Conservation (phyloP, 768 basidiomycete species). For the Auricularia auricula-judae region DNA sequence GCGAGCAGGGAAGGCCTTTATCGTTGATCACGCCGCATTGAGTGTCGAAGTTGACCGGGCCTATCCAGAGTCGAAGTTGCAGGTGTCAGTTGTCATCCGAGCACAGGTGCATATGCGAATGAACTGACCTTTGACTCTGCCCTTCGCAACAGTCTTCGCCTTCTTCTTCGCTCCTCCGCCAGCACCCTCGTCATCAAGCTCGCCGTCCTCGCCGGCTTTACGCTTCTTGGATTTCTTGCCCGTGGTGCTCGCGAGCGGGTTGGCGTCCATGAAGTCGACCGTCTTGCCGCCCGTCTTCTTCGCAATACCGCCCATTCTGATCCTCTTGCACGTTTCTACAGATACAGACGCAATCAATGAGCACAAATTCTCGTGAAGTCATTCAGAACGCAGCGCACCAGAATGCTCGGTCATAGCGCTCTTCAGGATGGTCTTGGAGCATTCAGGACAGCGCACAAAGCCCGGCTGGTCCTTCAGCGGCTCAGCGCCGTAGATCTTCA, state of each 20-base stretch:
- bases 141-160: constrained; percentile 60
- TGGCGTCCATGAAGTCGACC: constrained; percentile 5
- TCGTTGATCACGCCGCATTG: constrained; percentile 98
- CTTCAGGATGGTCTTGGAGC: constrained; percentile 68
- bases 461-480: constrained; percentile 62
- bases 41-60: constrained; percentile 80
- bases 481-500: constrained; percentile 76
- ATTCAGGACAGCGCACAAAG: constrained; percentile 66
- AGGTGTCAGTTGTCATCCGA: background rate
- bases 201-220: constrained; percentile 60
- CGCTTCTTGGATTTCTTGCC: constrained; percentile 44
- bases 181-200: constrained; percentile 43
- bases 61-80: constrained; percentile 4
- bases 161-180: constrained; percentile 66
- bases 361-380: background rate
- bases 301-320: constrained; percentile 30
- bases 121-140: constrained; percentile 60
- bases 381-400: background rate
- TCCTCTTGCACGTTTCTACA: constrained; percentile 50
- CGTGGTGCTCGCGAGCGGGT: background rate
- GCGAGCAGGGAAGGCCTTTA: constrained; percentile 83
- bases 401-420: constrained; percentile 49
- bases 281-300: constrained; percentile 25
- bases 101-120: background rate
- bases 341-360: background rate